Base-by-base conservation (phyloP, 495 filamentous ascomycete genomes). In the Tuber borchii region DNA sequence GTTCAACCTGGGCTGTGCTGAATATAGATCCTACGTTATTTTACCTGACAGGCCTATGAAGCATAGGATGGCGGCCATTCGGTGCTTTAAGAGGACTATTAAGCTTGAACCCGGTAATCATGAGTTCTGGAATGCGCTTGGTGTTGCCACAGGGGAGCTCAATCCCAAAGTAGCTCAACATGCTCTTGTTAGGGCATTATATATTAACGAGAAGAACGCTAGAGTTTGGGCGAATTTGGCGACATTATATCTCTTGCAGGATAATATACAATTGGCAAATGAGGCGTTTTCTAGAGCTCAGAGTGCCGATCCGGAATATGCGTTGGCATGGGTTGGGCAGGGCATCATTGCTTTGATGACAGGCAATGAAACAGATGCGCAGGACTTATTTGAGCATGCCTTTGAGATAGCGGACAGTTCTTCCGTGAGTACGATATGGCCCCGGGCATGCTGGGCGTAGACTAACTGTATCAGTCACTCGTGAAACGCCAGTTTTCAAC, bases 51-150 rank as follows among this genome's bases (percentile, higher is more conserved):
- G 86, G 73, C 93, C 92, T 77, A 86, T 97, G 37, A 95, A 91
- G 83, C 51, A 83, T 71, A 71, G 79, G 22, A 42, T 79, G 19
- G 90, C 93, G 37, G 88, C 95, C 37, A 90, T 98, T 72, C 89
- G 91, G 42, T 96, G 94, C 83, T 99, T 99, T 89, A 99, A 98
- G 84, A 88, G 93, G 72, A 92, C 96, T 6, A 98, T 99, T 81
- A 96, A 98, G 84, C 85, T 97, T 2, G 95, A 99, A 83, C 91
- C 96, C 10, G 92, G 94, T 43, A 99, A 98, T 81, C 86, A 94
- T 0, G 95, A 99, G 80, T 99, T 98, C 84, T 99, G 95, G 95
- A 97, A 97, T 83, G 90, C 95, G 4, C 88, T 99, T 34, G 95
- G 95, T 34, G 93, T 97, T 10, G 92, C 92, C 22, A 98, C 95